These are phyloP conservation scores for Tetrapisispora iriomotensis DNA, from an alignment of 805 yeast species.

Conservation along the genomic window DNA sequence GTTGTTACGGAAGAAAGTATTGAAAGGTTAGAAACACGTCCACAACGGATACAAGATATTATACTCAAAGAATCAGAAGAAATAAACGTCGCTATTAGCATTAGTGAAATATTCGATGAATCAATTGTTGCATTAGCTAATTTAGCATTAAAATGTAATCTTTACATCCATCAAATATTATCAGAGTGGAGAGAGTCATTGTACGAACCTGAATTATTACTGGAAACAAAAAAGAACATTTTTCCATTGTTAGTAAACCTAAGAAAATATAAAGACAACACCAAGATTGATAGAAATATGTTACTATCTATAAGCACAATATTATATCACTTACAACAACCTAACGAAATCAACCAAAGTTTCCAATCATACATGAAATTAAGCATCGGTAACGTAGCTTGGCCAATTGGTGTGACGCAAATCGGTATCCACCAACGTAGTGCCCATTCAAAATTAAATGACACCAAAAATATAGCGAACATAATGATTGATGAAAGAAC, in stretches of 20 bases:
- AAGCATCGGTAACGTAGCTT: conserved; percentile 80
- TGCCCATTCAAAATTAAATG: conserved; percentile 42
- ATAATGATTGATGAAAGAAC: conserved; percentile 73
- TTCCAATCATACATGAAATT: conserved; percentile 62
- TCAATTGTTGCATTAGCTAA: conserved; percentile 4
- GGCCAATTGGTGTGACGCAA: conserved; percentile 81
- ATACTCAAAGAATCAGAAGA: not conserved
- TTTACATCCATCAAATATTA: conserved; percentile 28
- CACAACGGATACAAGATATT: not conserved
- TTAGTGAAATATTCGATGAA: not conserved
- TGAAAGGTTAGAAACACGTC: not conserved
- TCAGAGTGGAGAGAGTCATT: conserved; percentile 29
- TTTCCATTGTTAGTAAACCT: conserved; percentile 47
- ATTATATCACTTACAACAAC: conserved; percentile 46
- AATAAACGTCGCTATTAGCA: not conserved
- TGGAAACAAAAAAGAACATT: conserved; percentile 41
- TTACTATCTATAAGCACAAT: conserved; percentile 51
- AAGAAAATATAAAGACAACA: conserved; percentile 28
- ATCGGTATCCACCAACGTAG: conserved; percentile 75
- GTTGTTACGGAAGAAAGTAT: conserved; percentile 6
- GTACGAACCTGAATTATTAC: conserved; percentile 24
- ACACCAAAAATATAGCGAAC: conserved; percentile 37
- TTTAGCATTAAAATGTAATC: conserved; percentile 38
- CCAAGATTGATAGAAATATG: conserved; percentile 30
- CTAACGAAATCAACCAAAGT: conserved; percentile 19